phyloP scores from a whole-genome alignment of 345 rosid genomes.

The Salix purpurea region DNA sequence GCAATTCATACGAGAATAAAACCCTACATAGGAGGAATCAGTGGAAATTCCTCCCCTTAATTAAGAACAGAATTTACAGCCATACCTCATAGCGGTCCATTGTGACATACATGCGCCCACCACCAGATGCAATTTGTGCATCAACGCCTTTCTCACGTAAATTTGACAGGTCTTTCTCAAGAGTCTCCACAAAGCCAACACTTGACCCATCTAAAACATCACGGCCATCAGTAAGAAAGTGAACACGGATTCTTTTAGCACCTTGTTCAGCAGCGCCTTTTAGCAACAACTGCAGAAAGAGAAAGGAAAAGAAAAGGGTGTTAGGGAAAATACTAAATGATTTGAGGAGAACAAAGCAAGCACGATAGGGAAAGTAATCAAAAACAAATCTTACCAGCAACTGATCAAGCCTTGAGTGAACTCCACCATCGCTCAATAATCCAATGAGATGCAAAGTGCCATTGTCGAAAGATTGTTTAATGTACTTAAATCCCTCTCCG shows the following conservation, averaged over 20 bases:
- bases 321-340: not conserved
- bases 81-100: conserved; percentile 94
- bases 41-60: not conserved
- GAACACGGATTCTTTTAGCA: conserved; percentile 87
- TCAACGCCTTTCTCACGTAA: conserved; percentile 74
- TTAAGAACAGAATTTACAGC: not conserved
- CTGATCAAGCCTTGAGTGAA: conserved; percentile 94
- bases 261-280: conserved; percentile 82
- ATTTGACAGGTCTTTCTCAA: conserved; percentile 59
- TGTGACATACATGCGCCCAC: conserved; percentile 96
- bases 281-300: conserved; percentile 57
- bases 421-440: conserved; percentile 91
- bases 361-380: not conserved
- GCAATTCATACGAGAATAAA: not conserved
- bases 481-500: conserved; percentile 81
- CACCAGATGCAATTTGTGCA: conserved; percentile 94
- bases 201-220: conserved; percentile 97
- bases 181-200: conserved; percentile 74
- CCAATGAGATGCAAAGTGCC: conserved; percentile 87
- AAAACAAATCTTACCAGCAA: conserved; percentile 45
- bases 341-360: not conserved
- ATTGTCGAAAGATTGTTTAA: conserved; percentile 48
- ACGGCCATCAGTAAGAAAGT: conserved; percentile 92
- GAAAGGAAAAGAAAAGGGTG: not conserved
- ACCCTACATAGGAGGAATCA: not conserved